Percentiles rank a stretch among this genome's conserved stretches.
Evolutionary conservation across 805 yeast genomes (phyloP).

Genomic region (Spencermartinsiella europaea): DNA sequence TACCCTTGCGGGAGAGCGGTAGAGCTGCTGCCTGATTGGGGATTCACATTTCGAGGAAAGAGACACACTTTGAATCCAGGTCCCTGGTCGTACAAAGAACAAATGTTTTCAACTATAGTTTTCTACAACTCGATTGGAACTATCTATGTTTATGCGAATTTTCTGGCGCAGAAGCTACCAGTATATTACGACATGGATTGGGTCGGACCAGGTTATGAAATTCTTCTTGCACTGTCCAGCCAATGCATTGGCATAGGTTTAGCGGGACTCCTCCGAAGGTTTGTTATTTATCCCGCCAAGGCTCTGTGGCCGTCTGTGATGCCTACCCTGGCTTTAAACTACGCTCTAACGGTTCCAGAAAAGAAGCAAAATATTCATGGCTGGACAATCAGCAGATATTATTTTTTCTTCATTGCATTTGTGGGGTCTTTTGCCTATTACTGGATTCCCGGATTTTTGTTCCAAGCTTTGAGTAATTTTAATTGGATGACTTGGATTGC

Average conservation of each 20-base stretch:
- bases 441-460: conserved; percentile 58
- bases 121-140: conserved; percentile 34
- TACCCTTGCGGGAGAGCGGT: conserved; percentile 52
- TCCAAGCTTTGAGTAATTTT: conserved; percentile 52
- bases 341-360: conserved; percentile 36
- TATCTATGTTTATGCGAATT: conserved; percentile 15
- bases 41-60: conserved; percentile 37
- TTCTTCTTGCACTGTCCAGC: conserved; percentile 41
- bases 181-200: conserved; percentile 27
- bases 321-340: conserved; percentile 51
- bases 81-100: conserved; percentile 60
- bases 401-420: conserved; percentile 39
- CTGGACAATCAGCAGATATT: conserved; percentile 46
- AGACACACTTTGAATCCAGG: conserved; percentile 46
- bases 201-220: conserved; percentile 41
- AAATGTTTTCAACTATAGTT: conserved; percentile 49
- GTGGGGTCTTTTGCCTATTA: conserved; percentile 42
- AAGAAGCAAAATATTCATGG: conserved; percentile 31
- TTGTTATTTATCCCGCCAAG: conserved; percentile 55
- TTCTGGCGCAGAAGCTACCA: conserved; percentile 30
- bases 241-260: conserved; percentile 54
- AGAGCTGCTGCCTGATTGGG: conserved; percentile 38
- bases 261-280: conserved; percentile 55
- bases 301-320: conserved; percentile 62
- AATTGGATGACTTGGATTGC: conserved; percentile 58